A percentile compares a stretch with the other conserved stretches of the same genome.
phyloP scores from a whole-genome alignment of 2,329 filamentous ascomycete species.

The Alternaria incomplexa region DNA sequence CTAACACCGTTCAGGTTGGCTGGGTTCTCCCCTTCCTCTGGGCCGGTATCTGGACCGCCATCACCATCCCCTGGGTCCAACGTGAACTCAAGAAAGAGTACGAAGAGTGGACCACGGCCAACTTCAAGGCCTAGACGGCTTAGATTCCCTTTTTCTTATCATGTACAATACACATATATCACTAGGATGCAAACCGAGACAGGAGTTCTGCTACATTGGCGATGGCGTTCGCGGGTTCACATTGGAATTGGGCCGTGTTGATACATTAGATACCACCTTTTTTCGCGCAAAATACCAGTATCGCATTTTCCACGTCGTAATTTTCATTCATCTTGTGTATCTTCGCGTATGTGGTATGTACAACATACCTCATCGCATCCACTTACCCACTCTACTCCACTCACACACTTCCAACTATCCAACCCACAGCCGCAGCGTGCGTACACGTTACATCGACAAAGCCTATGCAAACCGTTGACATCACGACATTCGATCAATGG shows the following conservation, averaged over 20 bases:
- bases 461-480: background rate
- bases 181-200: slow-evolving; percentile 3
- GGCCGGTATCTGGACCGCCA: slow-evolving; percentile 55
- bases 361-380: background rate
- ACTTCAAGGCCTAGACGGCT: slow-evolving; percentile 43
- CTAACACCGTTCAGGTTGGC: slow-evolving; percentile 46
- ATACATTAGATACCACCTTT: slow-evolving; percentile 13
- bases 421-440: background rate
- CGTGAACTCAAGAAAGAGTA: slow-evolving; percentile 44
- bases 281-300: slow-evolving; percentile 4
- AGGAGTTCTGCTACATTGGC: background rate
- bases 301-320: background rate
- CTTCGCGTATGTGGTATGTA: background rate
- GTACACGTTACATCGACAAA: background rate
- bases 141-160: background rate
- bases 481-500: background rate
- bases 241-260: background rate
- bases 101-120: slow-evolving; percentile 43
- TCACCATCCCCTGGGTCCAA: slow-evolving; percentile 56
- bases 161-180: slow-evolving; percentile 2
- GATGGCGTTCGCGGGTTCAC: slow-evolving; percentile 10
- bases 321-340: background rate
- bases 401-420: background rate
- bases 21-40: slow-evolving; percentile 59
- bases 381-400: background rate